Evolutionary conservation across 179 eudicot genomes (phyloP).

Genomic region (Beta macrorhiza): DNA sequence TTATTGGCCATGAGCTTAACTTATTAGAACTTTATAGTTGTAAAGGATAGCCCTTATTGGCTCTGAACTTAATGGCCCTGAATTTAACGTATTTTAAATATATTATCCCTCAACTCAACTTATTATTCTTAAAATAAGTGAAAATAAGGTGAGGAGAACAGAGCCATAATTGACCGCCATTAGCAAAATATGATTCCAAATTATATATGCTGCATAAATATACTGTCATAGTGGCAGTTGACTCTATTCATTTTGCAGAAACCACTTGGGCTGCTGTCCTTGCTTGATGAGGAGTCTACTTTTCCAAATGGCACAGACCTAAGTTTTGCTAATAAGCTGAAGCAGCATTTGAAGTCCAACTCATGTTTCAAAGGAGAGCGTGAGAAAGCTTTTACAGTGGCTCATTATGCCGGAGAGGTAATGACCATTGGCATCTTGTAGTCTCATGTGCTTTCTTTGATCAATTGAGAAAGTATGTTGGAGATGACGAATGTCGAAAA

Average conservation of each 20-base stretch:
- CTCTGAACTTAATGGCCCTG: too few relatives aligned
- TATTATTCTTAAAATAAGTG: too few relatives aligned
- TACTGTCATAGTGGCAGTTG: not conserved
- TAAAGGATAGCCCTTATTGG: too few relatives aligned
- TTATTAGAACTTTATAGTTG: too few relatives aligned
- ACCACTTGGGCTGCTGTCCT: constrained; percentile 84
- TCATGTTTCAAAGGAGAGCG: constrained; percentile 84
- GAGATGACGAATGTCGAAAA: not conserved
- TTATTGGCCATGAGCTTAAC: too few relatives aligned
- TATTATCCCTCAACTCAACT: too few relatives aligned
- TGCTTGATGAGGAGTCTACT: constrained; percentile 94
- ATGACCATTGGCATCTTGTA: constrained; percentile 13
- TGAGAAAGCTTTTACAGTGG: constrained; percentile 70
- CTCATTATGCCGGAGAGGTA: constrained; percentile 97
- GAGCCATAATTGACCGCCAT: too few relatives aligned
- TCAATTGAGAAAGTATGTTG: not conserved
- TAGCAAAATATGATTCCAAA: not conserved
- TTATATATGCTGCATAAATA: not conserved
- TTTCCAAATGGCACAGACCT: constrained; percentile 95
- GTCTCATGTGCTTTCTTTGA: not conserved
- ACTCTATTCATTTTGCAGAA: constrained; percentile 53
- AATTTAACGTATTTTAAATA: too few relatives aligned
- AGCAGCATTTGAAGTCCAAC: constrained; percentile 71
- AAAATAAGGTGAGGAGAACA: too few relatives aligned
- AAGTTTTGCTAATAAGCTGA: constrained; percentile 89